Conservation (phyloP, 495 filamentous ascomycete genomes). For the Talaromyces ruber region DNA sequence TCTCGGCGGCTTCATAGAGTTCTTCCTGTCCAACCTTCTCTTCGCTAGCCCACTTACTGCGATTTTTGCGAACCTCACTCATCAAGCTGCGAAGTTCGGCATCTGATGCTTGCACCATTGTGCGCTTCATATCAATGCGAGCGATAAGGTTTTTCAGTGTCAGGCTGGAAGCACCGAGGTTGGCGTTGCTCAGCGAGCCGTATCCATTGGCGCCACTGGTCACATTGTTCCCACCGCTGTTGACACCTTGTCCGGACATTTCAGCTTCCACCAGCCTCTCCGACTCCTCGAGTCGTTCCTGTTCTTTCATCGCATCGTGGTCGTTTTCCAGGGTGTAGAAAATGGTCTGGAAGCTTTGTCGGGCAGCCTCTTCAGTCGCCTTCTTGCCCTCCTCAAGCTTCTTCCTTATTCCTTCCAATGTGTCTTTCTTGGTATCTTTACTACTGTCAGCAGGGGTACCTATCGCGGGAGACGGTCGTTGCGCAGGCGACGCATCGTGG, state of each 20-base stretch:
- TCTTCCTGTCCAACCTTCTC: constrained; percentile 96
- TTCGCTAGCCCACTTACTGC: constrained; percentile 98
- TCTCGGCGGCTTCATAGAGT: constrained; percentile 92
- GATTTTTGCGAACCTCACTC: constrained; percentile 93
- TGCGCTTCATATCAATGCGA: constrained; percentile 84
- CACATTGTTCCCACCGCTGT: constrained; percentile 34
- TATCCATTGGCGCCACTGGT: constrained; percentile 50
- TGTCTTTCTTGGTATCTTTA: constrained; percentile 48
- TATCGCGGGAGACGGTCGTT: constrained; percentile 19
- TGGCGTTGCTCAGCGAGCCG: constrained; percentile 83
- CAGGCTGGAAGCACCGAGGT: constrained; percentile 92
- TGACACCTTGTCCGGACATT: constrained; percentile 61
- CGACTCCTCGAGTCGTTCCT: constrained; percentile 92
- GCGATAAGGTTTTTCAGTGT: constrained; percentile 95
- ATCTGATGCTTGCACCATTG: constrained; percentile 81
- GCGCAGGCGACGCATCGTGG: constrained; percentile 28
- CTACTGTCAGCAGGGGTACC: constrained; percentile 19
- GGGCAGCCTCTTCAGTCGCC: constrained; percentile 83
- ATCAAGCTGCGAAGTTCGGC: constrained; percentile 84
- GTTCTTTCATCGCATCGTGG: constrained; percentile 90
- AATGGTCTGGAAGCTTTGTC: constrained; percentile 78
- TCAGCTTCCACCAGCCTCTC: constrained; percentile 94
- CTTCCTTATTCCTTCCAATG: constrained; percentile 81
- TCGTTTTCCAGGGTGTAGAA: constrained; percentile 96
- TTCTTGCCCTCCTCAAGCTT: constrained; percentile 91